Percentiles rank a stretch among this genome's conserved stretches.
Conservation (phyloP, 768 basidiomycete genomes). For the Podaxis carcinomalis region DNA sequence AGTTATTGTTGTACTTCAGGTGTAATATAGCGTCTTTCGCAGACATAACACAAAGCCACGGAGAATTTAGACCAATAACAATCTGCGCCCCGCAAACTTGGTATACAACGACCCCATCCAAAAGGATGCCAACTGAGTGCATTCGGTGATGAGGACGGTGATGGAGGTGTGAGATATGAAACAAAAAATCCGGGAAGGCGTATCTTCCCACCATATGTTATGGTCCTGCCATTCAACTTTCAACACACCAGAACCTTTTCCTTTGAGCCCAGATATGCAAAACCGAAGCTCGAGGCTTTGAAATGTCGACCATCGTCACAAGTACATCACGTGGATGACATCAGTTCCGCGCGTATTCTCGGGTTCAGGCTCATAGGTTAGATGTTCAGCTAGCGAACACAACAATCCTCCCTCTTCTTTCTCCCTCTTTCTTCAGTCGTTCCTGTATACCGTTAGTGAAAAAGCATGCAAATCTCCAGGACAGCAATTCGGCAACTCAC, state of each 20-base stretch:
- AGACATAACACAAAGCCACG: too few species aligned
- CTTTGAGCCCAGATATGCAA: background rate
- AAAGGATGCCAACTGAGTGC: too few species aligned
- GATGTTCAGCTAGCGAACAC: background rate
- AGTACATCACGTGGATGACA: slow-evolving; percentile 1
- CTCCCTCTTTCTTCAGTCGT: background rate
- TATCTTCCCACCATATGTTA: too few species aligned
- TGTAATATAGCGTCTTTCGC: too few species aligned
- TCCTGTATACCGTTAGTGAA: background rate
- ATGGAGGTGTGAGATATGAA: background rate
- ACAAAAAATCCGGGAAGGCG: background rate
- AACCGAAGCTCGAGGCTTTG: background rate
- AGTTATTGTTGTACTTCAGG: slow-evolving; percentile 5
- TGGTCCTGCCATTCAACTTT: too few species aligned
- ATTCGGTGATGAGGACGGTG: too few species aligned
- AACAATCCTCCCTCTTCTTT: background rate
- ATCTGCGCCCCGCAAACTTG: too few species aligned
- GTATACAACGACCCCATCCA: too few species aligned
- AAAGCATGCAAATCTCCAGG: background rate
- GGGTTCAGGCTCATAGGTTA: background rate
- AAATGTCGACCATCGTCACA: too few species aligned
- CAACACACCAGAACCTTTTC: background rate
- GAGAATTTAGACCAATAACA: too few species aligned
- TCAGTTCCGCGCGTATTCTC: background rate
- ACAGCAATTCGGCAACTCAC: background rate